phyloP scores from a whole-genome alignment of 2,329 filamentous ascomycete species.

The Fusarium longipes region DNA sequence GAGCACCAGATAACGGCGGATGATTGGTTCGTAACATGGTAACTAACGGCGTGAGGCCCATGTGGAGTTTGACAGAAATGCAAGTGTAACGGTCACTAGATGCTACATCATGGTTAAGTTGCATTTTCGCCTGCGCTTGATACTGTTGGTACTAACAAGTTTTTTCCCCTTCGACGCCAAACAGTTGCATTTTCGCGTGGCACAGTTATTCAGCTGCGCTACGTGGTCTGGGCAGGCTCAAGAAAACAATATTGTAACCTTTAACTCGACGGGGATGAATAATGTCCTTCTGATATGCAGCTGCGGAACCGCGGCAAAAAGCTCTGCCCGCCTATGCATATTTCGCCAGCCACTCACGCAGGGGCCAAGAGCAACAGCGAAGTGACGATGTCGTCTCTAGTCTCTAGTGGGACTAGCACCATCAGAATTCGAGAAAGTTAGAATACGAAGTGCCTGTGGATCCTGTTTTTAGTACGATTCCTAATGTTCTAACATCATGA shows the following conservation, averaged over 20 bases:
- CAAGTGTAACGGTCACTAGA: not conserved
- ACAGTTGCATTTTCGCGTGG: not conserved
- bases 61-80: not conserved
- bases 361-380: not conserved
- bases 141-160: not conserved
- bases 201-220: not conserved
- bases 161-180: not conserved
- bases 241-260: not conserved
- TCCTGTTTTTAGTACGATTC: not conserved
- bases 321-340: not conserved
- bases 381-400: not conserved
- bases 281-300: not conserved
- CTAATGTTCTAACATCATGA: not conserved
- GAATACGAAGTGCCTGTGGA: not conserved
- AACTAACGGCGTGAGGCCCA: not conserved
- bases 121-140: too few species aligned
- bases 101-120: not conserved
- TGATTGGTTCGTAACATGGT: not conserved
- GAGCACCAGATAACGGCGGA: not conserved
- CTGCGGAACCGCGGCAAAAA: not conserved
- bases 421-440: not conserved
- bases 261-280: not conserved
- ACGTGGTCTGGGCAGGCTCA: not conserved
- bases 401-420: not conserved
- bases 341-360: not conserved